phyloP scores from a whole-genome alignment of 2,329 filamentous ascomycete genomes.

The Elsinoe australis region DNA sequence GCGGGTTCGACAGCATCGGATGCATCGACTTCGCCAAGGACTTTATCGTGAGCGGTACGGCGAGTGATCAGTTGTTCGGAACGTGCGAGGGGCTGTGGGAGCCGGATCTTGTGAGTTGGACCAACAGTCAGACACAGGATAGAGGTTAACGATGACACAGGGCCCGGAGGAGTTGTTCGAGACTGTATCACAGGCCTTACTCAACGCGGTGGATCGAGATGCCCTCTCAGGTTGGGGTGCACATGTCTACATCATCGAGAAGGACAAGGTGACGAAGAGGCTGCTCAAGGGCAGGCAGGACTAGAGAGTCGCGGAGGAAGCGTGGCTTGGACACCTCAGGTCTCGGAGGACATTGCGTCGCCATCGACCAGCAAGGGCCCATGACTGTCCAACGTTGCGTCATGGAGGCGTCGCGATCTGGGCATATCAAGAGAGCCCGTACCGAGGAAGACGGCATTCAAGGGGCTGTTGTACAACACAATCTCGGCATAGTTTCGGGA shows the following conservation, averaged over 20 bases:
- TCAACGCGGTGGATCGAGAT: conserved; percentile 95
- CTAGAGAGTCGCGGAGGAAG: conserved; percentile 26
- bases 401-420: too few species aligned
- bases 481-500: too few species aligned
- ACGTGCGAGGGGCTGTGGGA: conserved; percentile 98
- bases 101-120: conserved; percentile 72
- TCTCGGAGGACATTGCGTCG: not conserved
- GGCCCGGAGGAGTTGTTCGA: conserved; percentile 93
- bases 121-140: not conserved
- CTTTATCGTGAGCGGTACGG: conserved; percentile 95
- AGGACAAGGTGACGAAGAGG: conserved; percentile 99
- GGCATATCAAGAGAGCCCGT: too few species aligned
- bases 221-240: conserved; percentile 96
- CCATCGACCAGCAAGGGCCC: not conserved
- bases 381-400: too few species aligned
- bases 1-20: conserved; percentile 96
- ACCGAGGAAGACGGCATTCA: too few species aligned
- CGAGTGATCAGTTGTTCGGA: conserved; percentile 94
- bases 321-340: too few species aligned
- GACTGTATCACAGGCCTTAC: conserved; percentile 89
- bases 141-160: conserved; percentile 39
- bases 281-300: conserved; percentile 97
- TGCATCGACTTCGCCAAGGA: conserved; percentile 99
- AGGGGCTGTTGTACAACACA: too few species aligned
- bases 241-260: conserved; percentile 99